Evolutionary conservation across 352 stramenopile species (phyloP).

Genomic region (Phytophthora hibernalis): DNA sequence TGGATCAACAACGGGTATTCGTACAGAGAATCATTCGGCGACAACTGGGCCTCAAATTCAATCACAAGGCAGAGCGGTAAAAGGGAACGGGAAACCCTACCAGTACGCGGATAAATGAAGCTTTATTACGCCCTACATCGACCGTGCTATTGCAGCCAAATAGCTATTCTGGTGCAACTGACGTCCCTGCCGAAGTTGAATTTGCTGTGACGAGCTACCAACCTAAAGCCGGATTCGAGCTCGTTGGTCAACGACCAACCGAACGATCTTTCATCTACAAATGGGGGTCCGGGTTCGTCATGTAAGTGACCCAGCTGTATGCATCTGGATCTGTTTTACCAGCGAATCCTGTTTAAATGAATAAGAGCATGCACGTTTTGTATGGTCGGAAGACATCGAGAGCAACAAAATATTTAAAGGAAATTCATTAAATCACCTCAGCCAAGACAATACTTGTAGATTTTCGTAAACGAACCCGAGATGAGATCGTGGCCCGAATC

Average conservation of each 20-base stretch:
- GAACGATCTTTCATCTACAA: background rate
- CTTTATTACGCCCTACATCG: too few relatives aligned
- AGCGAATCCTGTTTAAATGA: constrained; percentile 1
- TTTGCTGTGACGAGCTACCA: background rate
- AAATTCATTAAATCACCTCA: constrained; percentile 5
- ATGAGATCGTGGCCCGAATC: background rate
- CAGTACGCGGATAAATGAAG: too few relatives aligned
- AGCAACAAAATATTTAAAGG: constrained; percentile 13
- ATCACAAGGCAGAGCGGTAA: too few relatives aligned
- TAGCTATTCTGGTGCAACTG: background rate
- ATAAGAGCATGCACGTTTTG: constrained; percentile 2
- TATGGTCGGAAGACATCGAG: background rate
- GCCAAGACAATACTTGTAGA: background rate
- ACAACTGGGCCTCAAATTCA: too few relatives aligned
- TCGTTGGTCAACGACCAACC: background rate
- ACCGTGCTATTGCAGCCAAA: too few relatives aligned
- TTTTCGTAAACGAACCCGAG: constrained; percentile 1
- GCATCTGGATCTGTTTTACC: too few relatives aligned
- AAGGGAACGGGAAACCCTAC: too few relatives aligned
- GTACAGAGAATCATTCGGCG: too few relatives aligned
- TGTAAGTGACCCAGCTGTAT: background rate
- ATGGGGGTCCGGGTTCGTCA: background rate
- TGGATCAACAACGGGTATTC: too few relatives aligned
- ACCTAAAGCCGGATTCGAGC: background rate
- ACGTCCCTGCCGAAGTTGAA: background rate